These are phyloP conservation scores for Fraxinus angustifolia DNA, from an alignment of 305 asterid species.

Conservation along the genomic window DNA sequence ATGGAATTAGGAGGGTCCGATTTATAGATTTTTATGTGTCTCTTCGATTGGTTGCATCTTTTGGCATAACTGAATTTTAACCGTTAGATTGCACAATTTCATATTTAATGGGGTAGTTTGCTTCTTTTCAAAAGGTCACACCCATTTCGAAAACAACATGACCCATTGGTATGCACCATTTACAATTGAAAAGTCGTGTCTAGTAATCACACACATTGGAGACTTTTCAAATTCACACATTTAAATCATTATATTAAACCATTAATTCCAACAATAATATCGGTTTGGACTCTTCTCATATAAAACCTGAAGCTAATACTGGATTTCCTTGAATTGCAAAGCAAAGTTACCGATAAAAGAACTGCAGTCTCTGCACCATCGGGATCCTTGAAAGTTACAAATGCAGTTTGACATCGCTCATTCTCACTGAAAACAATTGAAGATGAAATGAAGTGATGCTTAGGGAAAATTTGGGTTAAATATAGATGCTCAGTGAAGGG, in stretches of 20 bases:
- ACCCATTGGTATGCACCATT: background rate
- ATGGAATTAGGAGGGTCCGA: background rate
- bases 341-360: conserved; percentile 59
- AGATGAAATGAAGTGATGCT: conserved; percentile 11
- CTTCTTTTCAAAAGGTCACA: background rate
- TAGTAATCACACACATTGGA: background rate
- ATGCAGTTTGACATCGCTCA: conserved; percentile 65
- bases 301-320: conserved; percentile 5
- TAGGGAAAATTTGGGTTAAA: background rate
- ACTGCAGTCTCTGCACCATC: conserved; percentile 83
- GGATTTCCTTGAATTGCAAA: conserved; percentile 10
- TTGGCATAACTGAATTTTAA: background rate
- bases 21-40: background rate
- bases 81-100: background rate
- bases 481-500: background rate
- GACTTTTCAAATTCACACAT: background rate
- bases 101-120: background rate
- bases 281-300: background rate
- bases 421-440: conserved; percentile 41
- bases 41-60: background rate
- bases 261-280: background rate
- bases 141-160: background rate
- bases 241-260: background rate
- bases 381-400: conserved; percentile 65
- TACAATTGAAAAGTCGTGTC: background rate